A percentile compares a stretch with the other conserved stretches of the same genome.
These are phyloP conservation scores for Plasmopara halstedii DNA, from an alignment of 352 stramenopile species.

Conservation along the genomic window DNA sequence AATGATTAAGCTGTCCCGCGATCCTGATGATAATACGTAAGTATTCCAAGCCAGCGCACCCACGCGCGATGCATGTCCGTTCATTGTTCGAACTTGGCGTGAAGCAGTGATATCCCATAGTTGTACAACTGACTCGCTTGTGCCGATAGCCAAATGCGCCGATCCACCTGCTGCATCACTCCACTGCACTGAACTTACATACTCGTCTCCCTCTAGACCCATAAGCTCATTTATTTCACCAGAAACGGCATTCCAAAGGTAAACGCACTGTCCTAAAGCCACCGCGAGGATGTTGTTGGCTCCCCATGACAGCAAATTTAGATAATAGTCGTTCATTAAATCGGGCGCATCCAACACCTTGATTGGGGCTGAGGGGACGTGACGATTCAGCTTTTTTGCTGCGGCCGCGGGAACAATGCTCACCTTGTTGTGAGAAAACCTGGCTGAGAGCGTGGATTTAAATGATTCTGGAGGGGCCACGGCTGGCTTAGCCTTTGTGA, in stretches of 20 bases:
- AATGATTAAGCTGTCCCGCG: constrained; percentile 92
- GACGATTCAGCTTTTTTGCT: constrained; percentile 86
- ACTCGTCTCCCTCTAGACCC: constrained; percentile 85
- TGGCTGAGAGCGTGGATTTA: constrained; percentile 89
- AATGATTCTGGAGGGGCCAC: constrained; percentile 90
- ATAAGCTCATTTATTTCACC: constrained; percentile 95
- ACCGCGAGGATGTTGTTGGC: constrained; percentile 96
- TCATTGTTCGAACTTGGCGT: constrained; percentile 88
- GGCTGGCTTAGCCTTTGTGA: constrained; percentile 94
- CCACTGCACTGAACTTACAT: constrained; percentile 96
- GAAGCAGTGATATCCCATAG: constrained; percentile 94
- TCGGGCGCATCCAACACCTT: constrained; percentile 97
- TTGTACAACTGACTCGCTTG: constrained; percentile 90
- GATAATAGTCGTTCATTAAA: constrained; percentile 99
- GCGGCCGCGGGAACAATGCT: constrained; percentile 50
- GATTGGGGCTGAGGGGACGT: constrained; percentile 95
- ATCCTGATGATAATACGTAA: constrained; percentile 89
- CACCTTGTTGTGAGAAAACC: constrained; percentile 95
- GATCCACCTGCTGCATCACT: constrained; percentile 77
- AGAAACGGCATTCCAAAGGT: constrained; percentile 96
- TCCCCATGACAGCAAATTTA: constrained; percentile 98
- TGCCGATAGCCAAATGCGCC: constrained; percentile 92
- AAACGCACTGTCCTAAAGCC: constrained; percentile 95
- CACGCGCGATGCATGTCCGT: constrained; percentile 92
- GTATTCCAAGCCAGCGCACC: constrained; percentile 96